phyloP scores from a whole-genome alignment of 73 alveolate genomes.

The Tetrahymena elliotti region DNA sequence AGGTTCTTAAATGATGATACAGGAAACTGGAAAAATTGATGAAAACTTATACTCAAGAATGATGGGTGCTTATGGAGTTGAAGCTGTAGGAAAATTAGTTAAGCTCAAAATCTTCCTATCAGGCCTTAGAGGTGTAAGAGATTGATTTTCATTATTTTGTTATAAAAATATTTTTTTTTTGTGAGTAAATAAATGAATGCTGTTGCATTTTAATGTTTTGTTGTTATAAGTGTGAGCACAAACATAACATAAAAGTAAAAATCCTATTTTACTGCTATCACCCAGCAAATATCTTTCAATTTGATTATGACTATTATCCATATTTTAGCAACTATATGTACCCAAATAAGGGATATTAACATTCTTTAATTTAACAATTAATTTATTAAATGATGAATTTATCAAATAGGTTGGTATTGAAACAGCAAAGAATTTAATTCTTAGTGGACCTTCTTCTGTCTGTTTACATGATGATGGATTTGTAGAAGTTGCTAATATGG shows the following conservation, averaged over 20 bases:
- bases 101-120: conserved; percentile 75
- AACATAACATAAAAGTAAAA: too few species aligned
- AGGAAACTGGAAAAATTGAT: conserved; percentile 53
- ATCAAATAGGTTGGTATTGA: conserved; percentile 71
- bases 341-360: too few species aligned
- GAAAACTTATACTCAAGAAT: conserved; percentile 94
- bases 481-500: conserved; percentile 71
- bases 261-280: too few species aligned
- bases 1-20: background rate
- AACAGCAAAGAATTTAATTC: conserved; percentile 94
- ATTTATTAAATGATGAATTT: too few species aligned
- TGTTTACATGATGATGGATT: conserved; percentile 72
- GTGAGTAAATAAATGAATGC: background rate
- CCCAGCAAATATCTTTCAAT: too few species aligned
- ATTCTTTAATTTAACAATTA: too few species aligned
- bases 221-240: background rate
- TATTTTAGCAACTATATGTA: too few species aligned
- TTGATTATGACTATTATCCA: too few species aligned
- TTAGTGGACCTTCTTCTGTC: conserved; percentile 95
- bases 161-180: background rate
- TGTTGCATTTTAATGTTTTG: background rate
- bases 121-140: conserved; percentile 61
- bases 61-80: conserved; percentile 98
- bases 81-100: conserved; percentile 91
- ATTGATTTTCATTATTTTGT: background rate